These are phyloP conservation scores for Pelargonium nanum DNA, from an alignment of 345 rosid species.

Conservation along the genomic window DNA sequence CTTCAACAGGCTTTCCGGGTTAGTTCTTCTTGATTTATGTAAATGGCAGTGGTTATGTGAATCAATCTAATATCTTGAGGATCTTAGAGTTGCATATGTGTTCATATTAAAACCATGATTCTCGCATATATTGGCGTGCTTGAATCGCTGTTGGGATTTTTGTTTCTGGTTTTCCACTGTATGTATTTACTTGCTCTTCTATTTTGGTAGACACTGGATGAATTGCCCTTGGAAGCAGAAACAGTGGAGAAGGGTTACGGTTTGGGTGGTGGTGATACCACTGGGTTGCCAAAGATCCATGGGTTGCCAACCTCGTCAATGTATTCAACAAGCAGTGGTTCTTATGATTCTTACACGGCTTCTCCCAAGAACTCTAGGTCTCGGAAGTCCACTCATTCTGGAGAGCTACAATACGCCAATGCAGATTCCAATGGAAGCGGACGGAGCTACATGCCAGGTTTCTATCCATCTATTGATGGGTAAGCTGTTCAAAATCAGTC, in stretches of 20 bases:
- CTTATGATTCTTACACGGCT: conserved; percentile 38
- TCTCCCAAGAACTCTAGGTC: conserved; percentile 48
- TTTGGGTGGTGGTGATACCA: conserved; percentile 46
- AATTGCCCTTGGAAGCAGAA: conserved; percentile 86
- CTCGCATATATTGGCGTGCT: no score
- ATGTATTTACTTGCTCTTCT: background rate
- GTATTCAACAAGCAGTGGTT: conserved; percentile 39
- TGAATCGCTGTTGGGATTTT: no score
- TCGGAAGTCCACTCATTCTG: conserved; percentile 56
- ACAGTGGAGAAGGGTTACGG: conserved; percentile 75
- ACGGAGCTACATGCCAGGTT: conserved; percentile 31
- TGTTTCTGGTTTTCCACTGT: background rate
- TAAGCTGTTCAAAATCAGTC: conserved; percentile 6
- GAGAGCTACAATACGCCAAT: conserved; percentile 53
- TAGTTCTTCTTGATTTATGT: conserved; percentile 17
- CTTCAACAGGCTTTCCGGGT: conserved; percentile 95
- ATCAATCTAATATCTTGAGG: no score
- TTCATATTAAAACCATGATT: no score
- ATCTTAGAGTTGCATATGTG: no score
- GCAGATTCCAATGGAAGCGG: conserved; percentile 60
- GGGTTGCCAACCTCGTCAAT: conserved; percentile 61
- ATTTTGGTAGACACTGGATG: conserved; percentile 65
- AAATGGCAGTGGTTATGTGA: background rate
- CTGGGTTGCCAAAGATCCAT: conserved; percentile 69
- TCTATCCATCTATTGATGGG: conserved; percentile 33